Base-by-base conservation (phyloP, 352 stramenopile species). In the Phytophthora ramorum region DNA sequence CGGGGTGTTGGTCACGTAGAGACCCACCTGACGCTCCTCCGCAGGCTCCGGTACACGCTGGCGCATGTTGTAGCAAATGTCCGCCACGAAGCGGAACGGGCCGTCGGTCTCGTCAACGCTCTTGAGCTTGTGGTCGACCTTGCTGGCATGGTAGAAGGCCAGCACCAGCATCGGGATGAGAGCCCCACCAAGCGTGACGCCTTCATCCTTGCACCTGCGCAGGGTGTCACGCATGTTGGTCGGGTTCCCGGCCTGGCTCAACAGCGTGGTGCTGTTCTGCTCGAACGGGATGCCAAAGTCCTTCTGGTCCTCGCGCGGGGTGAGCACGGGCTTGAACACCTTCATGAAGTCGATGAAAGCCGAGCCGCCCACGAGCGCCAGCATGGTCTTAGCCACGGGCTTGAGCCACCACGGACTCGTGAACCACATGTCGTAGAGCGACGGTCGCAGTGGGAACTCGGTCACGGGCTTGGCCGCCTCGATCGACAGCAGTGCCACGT, bases 1-100 rank as follows among this genome's bases (percentile, higher is more conserved):
- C 16, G 74, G 77, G 1, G 66, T 63, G 4, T 73, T 69, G 2
- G 72, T 79, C 53, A 78, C 73, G 63, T 89, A 91, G 30, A 84
- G 51, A 16, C 83, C 83, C 13, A 91, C 75, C 10, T 76, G 63
- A 2, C 71, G 62, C 20, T 85, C 71, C 13, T 58, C 4, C 0
- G 56, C 62, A 14, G 57, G 56, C 2, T 64, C 38, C 0, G 51
- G 44, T 16, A 84, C 61, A 6, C 66, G 54, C 3, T 69, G 48
- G 16, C 82, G 82, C 74, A 89, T 78, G 38, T 91, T 76, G 51
- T 76, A 87, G 26, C 58, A 73, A 14, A 87, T 66, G 34, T 89
- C 78, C 20, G 69, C 69, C 43, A 81, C 82, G 41, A 91, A 53
- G 4, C 55, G 59, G 48, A 88, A 71, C 13, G 58, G 46, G 50